Evolutionary conservation across 1,284 basidiomycete species (phyloP), one percentile per base, ranked within the genome.

Genomic region (Papiliotrema fonsecae): DNA sequence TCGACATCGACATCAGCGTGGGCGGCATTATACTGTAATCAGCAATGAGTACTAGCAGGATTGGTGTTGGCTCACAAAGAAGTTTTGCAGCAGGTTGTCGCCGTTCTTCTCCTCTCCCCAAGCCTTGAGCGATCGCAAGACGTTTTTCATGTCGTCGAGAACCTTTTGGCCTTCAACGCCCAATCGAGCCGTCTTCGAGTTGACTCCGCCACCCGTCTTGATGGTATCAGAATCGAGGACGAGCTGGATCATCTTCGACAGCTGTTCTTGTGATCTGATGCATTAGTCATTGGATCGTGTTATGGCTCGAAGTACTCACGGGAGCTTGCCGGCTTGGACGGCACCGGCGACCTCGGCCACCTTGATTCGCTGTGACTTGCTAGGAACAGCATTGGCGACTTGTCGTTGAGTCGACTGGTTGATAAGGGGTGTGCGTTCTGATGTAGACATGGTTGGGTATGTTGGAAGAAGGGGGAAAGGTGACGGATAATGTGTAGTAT

Each of bases 1-100:
- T 72, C 65, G 32, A 70, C 52, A 38, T 70, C 64, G 45, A 65
- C 50, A 43, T 67, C 65, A 32, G 65, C 60, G 13, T 56, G 58
- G n/a, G 62, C 47, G 21, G 63, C 61, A 42, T 68, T 65, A 56
- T 65, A 64, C 60, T 69, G 43, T 52, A 25, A 19, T 49, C 36
- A 45, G 51, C 19, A 7, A 18, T 24, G 10, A 22, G 6, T 35
- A 21, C 6, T 14, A 32, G 25, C 31, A 28, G 22, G 13, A 18
- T 40, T 32, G 13, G 37, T 37, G 19, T n/a, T 11, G 19, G 32
- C 62, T 46, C 41, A 62, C 61, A 51, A 75, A 60, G 54, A 73
- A 69, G 55, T 72, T 74, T 47, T 76, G 74, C 49, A 76, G 61
- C 60, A 75, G 57, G 58, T 76, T 67, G 45, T 75, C 67, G 28